Evolutionary conservation across 345 rosid genomes (phyloP).

Genomic region (Brassica incana): DNA sequence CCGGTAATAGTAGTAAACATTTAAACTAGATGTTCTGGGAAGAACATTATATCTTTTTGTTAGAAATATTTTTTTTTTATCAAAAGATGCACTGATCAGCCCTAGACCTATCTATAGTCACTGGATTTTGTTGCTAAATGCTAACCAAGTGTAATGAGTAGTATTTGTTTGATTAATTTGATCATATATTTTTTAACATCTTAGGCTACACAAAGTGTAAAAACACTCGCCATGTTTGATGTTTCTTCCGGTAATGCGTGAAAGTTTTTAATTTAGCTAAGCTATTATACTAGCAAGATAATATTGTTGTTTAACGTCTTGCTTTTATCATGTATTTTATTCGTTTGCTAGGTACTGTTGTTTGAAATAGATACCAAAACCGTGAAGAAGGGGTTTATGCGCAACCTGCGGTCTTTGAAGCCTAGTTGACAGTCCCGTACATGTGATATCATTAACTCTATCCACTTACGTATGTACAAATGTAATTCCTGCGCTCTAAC

Average conservation of each 20-base stretch:
- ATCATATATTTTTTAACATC: not conserved
- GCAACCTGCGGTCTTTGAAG: conserved; percentile 4
- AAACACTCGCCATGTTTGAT: not conserved
- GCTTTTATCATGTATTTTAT: not conserved
- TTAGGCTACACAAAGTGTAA: not conserved
- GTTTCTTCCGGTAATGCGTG: not conserved
- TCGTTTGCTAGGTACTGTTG: not conserved
- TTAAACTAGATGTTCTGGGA: not conserved
- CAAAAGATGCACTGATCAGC: conserved; percentile 1
- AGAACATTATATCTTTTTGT: not conserved
- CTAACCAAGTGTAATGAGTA: not conserved
- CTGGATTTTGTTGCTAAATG: not conserved
- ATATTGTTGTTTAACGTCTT: not conserved
- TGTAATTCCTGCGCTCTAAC: conserved; percentile 16
- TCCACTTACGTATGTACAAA: conserved; percentile 10
- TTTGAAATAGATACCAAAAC: conserved; percentile 10
- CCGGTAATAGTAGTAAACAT: not conserved
- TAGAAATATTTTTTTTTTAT: not conserved
- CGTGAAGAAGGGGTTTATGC: conserved; percentile 15
- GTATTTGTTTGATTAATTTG: not conserved
- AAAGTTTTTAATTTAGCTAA: not conserved
- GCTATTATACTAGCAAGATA: not conserved
- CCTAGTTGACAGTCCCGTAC: not conserved
- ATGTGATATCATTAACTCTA: conserved; percentile 8
- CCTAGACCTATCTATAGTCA: not conserved